Evolutionary conservation across 805 yeast genomes (phyloP).

Genomic region (Phaffomyces thermotolerans): DNA sequence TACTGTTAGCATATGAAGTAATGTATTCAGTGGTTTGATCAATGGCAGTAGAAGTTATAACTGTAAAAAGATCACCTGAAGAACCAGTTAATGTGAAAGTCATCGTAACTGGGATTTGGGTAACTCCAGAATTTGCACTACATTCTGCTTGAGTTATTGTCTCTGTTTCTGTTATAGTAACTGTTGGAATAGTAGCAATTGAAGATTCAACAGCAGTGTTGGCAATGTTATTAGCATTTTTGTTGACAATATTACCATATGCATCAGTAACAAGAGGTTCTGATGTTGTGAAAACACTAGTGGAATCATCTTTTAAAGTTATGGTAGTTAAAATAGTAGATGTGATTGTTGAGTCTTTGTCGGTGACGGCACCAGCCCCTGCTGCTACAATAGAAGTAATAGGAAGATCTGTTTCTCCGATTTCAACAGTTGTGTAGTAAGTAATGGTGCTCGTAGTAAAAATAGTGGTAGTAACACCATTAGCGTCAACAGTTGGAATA

Average conservation of each 20-base stretch:
- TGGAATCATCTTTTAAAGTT: not conserved
- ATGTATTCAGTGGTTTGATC: slow-evolving; percentile 19
- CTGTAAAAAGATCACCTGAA: slow-evolving; percentile 18
- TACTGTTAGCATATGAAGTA: slow-evolving; percentile 9
- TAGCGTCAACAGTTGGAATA: slow-evolving; percentile 18
- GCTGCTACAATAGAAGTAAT: not conserved
- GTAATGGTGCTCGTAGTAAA: not conserved
- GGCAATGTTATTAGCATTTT: slow-evolving; percentile 5
- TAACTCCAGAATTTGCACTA: not conserved
- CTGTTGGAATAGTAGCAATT: not conserved
- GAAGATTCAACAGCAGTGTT: slow-evolving; percentile 3
- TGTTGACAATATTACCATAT: not conserved
- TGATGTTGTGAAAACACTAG: not conserved
- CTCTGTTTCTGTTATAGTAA: slow-evolving; percentile 18
- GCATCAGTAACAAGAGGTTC: not conserved
- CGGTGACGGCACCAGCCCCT: not conserved
- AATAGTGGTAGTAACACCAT: slow-evolving; percentile 13
- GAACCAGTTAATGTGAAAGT: slow-evolving; percentile 21
- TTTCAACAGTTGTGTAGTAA: not conserved
- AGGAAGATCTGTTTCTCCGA: not conserved
- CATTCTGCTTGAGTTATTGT: slow-evolving; percentile 11
- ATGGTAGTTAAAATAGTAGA: slow-evolving; percentile 1
- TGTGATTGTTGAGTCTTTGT: not conserved
- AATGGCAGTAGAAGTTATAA: slow-evolving; percentile 20
- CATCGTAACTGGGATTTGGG: not conserved